phyloP scores from a whole-genome alignment of 345 rosid genomes.

The Eucalyptus globulus region DNA sequence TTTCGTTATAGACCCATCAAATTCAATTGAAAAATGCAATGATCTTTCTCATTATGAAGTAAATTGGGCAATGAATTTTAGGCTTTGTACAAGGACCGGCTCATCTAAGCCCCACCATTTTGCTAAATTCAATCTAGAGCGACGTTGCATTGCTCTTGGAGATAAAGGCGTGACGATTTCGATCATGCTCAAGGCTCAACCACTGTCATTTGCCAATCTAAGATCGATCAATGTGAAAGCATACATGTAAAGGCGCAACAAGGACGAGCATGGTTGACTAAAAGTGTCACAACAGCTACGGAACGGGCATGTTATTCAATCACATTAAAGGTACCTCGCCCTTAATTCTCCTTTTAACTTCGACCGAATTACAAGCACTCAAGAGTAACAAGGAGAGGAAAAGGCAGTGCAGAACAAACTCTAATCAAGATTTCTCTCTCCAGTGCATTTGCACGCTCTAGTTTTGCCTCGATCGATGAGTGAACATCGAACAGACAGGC shows the following conservation, averaged over 20 bases:
- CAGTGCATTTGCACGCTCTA: not conserved
- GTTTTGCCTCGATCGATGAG: not conserved
- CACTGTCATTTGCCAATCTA: not conserved
- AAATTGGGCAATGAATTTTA: not conserved
- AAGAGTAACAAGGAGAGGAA: not conserved
- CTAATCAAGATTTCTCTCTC: not conserved
- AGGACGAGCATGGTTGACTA: not conserved
- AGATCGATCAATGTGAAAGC: not conserved
- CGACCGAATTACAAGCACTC: not conserved
- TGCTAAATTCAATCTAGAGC: not conserved
- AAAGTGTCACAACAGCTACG: not conserved
- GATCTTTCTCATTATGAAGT: not conserved
- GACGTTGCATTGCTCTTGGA: accelerated
- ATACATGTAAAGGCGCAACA: not conserved
- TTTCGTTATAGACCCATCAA: not conserved
- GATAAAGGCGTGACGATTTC: not conserved
- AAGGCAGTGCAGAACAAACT: not conserved
- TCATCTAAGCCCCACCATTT: not conserved
- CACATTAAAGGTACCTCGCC: not conserved
- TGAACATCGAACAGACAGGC: not conserved
- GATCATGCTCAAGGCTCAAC: not conserved
- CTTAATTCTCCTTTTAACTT: not conserved
- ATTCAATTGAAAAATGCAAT: not conserved
- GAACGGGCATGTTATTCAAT: not conserved
- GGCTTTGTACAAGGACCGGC: not conserved